Evolutionary conservation across 768 basidiomycete species (phyloP).

Genomic region (Psilocybe tampanensis): DNA sequence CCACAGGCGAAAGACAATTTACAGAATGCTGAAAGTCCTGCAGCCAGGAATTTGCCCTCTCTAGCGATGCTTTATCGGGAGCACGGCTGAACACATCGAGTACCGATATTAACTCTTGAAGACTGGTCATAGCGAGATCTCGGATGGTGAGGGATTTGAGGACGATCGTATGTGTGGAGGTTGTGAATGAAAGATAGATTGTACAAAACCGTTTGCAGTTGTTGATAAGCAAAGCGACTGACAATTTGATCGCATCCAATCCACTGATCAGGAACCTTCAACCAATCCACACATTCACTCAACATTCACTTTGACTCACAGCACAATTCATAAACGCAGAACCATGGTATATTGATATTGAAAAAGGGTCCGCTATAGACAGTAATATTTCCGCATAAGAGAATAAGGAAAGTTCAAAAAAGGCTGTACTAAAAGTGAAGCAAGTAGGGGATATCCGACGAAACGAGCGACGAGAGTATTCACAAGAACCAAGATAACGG

Average conservation of each 20-base stretch:
- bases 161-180: slow-evolving; percentile 13
- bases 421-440: slow-evolving; percentile 50
- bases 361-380: slow-evolving; percentile 33
- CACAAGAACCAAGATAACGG: slow-evolving; percentile 52
- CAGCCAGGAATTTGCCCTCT: slow-evolving; percentile 92
- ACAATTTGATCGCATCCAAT: slow-evolving; percentile 8
- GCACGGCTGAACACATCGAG: slow-evolving; percentile 79
- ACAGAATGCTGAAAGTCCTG: slow-evolving; percentile 99
- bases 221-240: slow-evolving; percentile 29
- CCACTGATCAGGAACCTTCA: slow-evolving; percentile 3
- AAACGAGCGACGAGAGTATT: slow-evolving; percentile 63
- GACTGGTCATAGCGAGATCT: slow-evolving; percentile 55
- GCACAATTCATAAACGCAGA: slow-evolving; percentile 20
- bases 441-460: slow-evolving; percentile 55
- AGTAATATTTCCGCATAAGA: slow-evolving; percentile 44
- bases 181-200: slow-evolving; percentile 11
- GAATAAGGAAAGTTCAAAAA: slow-evolving; percentile 44
- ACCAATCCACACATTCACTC: no score
- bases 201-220: slow-evolving; percentile 34
- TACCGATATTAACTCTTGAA: slow-evolving; percentile 74
- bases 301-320: neutral
- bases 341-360: slow-evolving; percentile 51
- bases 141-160: slow-evolving; percentile 17
- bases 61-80: slow-evolving; percentile 82
- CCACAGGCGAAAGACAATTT: slow-evolving; percentile 80